Evolutionary conservation across 106 monocot species (phyloP).

Genomic region (Dioscorea zingiberensis): DNA sequence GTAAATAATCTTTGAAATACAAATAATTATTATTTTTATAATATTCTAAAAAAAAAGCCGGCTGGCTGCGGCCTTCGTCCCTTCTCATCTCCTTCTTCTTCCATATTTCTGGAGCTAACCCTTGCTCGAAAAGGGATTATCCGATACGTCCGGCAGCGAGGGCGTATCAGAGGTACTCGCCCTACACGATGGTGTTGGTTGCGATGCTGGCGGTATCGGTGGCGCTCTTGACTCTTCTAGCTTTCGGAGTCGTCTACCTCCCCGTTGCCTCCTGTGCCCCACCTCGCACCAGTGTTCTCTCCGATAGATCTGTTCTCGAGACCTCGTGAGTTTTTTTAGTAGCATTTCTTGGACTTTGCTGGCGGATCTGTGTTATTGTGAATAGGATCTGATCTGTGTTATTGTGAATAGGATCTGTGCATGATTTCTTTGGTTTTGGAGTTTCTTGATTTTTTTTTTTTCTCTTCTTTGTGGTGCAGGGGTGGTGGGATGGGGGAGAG

Average conservation of each 20-base stretch:
- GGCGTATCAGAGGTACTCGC: slow-evolving; percentile 40
- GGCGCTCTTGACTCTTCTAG: slow-evolving; percentile 50
- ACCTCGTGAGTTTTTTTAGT: background rate
- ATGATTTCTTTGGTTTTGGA: too few relatives aligned
- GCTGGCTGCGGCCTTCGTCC: too few relatives aligned
- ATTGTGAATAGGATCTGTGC: background rate
- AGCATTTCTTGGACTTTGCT: background rate
- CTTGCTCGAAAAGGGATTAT: too few relatives aligned
- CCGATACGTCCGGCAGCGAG: too few relatives aligned
- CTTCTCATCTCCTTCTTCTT: too few relatives aligned
- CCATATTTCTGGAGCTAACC: too few relatives aligned
- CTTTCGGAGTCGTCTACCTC: slow-evolving; percentile 59
- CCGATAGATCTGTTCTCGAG: slow-evolving; percentile 17
- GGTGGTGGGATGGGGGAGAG: slow-evolving; percentile 18
- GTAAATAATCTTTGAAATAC: too few relatives aligned
- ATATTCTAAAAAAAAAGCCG: too few relatives aligned
- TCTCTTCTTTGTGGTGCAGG: background rate
- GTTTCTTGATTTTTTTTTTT: too few relatives aligned
- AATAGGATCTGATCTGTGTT: background rate
- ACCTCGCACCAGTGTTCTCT: background rate
- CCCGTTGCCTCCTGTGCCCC: slow-evolving; percentile 29
- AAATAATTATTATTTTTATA: too few relatives aligned
- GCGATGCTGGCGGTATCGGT: slow-evolving; percentile 38
- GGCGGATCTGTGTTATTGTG: too few relatives aligned
- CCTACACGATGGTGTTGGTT: slow-evolving; percentile 32